Base-by-base conservation (phyloP, 495 filamentous ascomycete genomes). In the Penicillium roqueforti region DNA sequence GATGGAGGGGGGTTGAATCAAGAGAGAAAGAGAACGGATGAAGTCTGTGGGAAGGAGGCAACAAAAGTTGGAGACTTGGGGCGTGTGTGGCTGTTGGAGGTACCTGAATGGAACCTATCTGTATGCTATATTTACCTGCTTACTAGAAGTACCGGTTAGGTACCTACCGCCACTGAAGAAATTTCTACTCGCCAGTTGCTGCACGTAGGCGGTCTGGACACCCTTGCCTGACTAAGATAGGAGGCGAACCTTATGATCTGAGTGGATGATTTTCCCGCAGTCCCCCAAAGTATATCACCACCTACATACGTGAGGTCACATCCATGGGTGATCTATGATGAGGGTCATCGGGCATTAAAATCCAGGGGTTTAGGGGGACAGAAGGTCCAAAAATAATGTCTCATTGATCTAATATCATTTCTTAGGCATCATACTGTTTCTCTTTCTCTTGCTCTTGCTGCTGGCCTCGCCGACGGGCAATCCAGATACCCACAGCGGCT, bases 401-500 rank as follows among this genome's bases (percentile, higher is more conserved):
- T 48, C 25, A 22, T 25, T 31, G 19, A 36, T 40, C n/a, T 44
- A 43, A 25, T 6, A 25, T 32, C 28, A 42, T 11, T 34, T 51
- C 43, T 53, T 48, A 63, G 13, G 60, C 60, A 44, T 49, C 52
- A 26, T 58, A 64, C 29, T 44, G 39, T 20, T 63, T 61, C 38
- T 54, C 51, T 28, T 59, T 25, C 14, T 29, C 39, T 31, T 31
- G 28, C 13, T 34, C 39, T 40, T 62, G 56, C 50, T 58, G 58
- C 37, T 53, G 53, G 59, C 47, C 64, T 51, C 52, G 54, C 29
- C 64, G 59, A 42, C 57, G 55, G 31, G 53, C 56, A 51, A 80
- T 8, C 53, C 69, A 78, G 48, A 72, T 49, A 23, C 68, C 67
- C 20, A 74, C 67, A 34, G 74, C 55, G 7, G 61, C 69, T 46